Evolutionary conservation across 2,329 filamentous ascomycete genomes (phyloP), one percentile per base, ranked within the genome.

Genomic region (Botrytis squamosa): DNA sequence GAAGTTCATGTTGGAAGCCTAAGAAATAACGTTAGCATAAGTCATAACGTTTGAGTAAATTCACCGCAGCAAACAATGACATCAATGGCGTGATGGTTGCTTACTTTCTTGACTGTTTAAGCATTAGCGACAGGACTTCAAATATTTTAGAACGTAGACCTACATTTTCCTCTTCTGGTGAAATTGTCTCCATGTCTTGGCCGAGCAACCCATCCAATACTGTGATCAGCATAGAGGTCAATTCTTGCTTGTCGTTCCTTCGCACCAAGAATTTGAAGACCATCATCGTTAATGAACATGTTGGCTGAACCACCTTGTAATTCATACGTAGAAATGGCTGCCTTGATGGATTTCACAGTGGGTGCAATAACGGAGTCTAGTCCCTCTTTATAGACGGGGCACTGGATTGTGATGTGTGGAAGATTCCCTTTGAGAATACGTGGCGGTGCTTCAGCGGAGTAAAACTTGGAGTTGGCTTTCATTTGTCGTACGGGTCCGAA

Each of bases 351-450:
- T 79, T 89, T 90, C 78, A 95, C 88, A 0, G 93, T 95, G 12
- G 93, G 93, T 33, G 86, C 88, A 79, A 95, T 94, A 82, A 97
- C 93, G 75, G 86, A 89, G 52, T 84, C 84, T 4, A 97, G 86
- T 76, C 93, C 93, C 81, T 97, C 93, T 82, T 95, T 96, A 85
- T 96, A 97, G 0, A 97, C 92, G 7, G 93, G 93, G 81, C 93
- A 95, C 80, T 97, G 93, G 60, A 97, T 92, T 4, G 93, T 95
- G 76, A 93, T 86, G 80, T 93, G 92, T 3, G 92, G 92, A 25
- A 95, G 86, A 40, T 85, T 80, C 10, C 83, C 79, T 1, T 83
- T 84, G 73, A 88, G 87, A 42, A 94, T 82, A 66, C 92, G 85
- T 25, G 87, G 87, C 1, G 91, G 90, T 14, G 91, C 86, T n/a